Evolutionary conservation across 371 early-diverging fungal species (phyloP), one percentile per base, ranked within the genome.

Genomic region (Mortierella sp.): DNA sequence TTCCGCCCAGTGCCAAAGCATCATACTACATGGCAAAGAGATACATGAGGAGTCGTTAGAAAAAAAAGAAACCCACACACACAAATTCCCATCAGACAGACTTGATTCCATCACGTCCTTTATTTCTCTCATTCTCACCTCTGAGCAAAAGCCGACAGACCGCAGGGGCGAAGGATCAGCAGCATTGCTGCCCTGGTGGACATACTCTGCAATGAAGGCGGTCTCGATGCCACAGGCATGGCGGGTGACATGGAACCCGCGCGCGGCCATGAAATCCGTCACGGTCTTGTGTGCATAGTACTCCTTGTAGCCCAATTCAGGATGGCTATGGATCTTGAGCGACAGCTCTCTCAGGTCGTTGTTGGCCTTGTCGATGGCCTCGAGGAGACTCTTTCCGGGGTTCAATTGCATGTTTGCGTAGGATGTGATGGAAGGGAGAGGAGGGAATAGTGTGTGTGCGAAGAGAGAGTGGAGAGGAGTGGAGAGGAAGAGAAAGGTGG

Each of bases 331-430:
- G 66, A 88, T 80, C 76, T 83, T 41, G 53, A 58, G 48, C 22
- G 77, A 81, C 44, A 92, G 85, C 39, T 72, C 71, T 68, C 91
- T 89, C 50, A 93, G 87, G 13, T 89, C 89, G 1, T 44, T 66
- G 70, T 85, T 80, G 26, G 88, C 86, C 19, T 68, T 70, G 53
- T 88, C 87, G 68, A 92, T 91, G 10, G 90, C 85, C 13, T 76
- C 71, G 53, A 78, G 34, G 13, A 74, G 39, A 19, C 68, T 68
- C 43, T 77, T 74, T 44, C 65, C 34, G 9, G 77, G 77, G 22
- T 66, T 67, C 2, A 47, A 6, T n/a, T 67, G 77, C 74, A 76
- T 80, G n/a, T 26, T 45, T 44, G 43, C n/a, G 2, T 58, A 4
- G 16, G 19, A 19, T 43, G 31, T 61, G 14, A 24, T n/a, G n/a